phyloP scores from a whole-genome alignment of 1,284 basidiomycete genomes.

The Malassezia slooffiae region DNA sequence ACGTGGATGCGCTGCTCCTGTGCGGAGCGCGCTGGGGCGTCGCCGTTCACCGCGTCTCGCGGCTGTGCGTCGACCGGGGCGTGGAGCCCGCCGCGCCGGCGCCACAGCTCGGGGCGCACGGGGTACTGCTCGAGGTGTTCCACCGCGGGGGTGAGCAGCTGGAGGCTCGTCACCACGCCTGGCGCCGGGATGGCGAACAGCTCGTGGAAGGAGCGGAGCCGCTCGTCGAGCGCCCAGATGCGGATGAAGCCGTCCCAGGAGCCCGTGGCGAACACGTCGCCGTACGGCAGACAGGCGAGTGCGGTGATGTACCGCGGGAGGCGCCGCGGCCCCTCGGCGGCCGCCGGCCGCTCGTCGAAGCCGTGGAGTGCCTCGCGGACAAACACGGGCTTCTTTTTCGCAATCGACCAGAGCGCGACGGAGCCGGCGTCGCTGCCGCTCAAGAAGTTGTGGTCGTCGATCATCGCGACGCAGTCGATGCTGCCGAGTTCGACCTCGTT shows the following conservation, averaged over 20 bases:
- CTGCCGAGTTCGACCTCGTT: constrained; percentile 63
- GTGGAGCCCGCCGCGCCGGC: constrained; percentile 13
- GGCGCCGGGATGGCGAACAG: constrained; percentile 57
- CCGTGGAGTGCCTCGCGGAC: constrained; percentile 77
- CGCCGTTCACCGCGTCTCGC: neutral
- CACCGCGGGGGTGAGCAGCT: constrained; percentile 54
- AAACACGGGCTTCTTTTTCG: constrained; percentile 91
- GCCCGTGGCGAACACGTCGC: constrained; percentile 80
- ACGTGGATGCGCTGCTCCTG: neutral
- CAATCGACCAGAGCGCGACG: constrained; percentile 68
- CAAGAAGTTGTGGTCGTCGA: constrained; percentile 83
- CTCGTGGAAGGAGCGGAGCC: constrained; percentile 64
- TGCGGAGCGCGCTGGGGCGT: neutral
- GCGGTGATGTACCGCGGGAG: constrained; percentile 85
- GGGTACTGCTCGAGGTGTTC: constrained; percentile 12
- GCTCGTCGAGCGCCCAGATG: constrained; percentile 73
- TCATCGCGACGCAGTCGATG: constrained; percentile 81
- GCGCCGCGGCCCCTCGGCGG: constrained; percentile 61
- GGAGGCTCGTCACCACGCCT: constrained; percentile 81
- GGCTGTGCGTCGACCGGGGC: neutral
- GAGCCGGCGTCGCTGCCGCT: constrained; percentile 93
- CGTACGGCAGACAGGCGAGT: constrained; percentile 68
- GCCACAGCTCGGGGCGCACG: constrained; percentile 14
- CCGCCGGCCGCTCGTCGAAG: constrained; percentile 55
- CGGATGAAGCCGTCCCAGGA: constrained; percentile 83